Base-by-base conservation (phyloP, 345 rosid genomes). In the Brassica rapa region DNA sequence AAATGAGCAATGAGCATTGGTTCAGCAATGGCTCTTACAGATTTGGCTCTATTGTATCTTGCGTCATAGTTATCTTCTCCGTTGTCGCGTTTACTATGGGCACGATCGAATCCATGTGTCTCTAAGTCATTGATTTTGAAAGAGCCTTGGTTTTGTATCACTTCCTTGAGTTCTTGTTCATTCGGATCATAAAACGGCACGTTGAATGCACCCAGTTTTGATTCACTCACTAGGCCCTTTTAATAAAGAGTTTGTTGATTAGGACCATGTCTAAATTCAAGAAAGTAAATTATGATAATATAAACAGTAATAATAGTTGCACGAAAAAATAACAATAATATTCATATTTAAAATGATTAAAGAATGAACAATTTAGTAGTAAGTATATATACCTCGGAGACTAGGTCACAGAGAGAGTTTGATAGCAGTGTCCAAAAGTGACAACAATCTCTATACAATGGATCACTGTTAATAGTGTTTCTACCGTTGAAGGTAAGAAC, bases 121-220 rank as follows among this genome's bases (percentile, higher is more conserved):
- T 79, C 74, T 2, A 88, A 49, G 14, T 69, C 56, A 25, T 76
- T 73, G 19, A 86, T 39, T 27, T 61, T 68, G 66, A 86, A 85
- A 0, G 88, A 85, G 1, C 87, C 86, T 16, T 85, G 82, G 12
- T 68, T 77, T 29, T n/a, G 15, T 5, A 86, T 76, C 51, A 77
- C 72, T 67, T 70, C 77, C 8, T 33, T 66, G 21, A 77, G 37
- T 76, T 84, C 91, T 41, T 61, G 74, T 67, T 29, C 64, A 35
- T 19, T 80, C 0, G 88, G 82, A 14, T 78, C 66, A 55, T 86
- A 86, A n/a, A 43, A 15, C 0, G 87, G 89, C 66, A 83, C 11
- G 76, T 82, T 79, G 81, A 86, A 88, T 25, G 86, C 51, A 14
- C 82, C 76, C 65, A 85, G n/a, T n/a, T 83, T 79, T 3, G 16